Evolutionary conservation across 768 basidiomycete genomes (phyloP), one percentile per base, ranked within the genome.

Genomic region (Crassisporium funariophilum): DNA sequence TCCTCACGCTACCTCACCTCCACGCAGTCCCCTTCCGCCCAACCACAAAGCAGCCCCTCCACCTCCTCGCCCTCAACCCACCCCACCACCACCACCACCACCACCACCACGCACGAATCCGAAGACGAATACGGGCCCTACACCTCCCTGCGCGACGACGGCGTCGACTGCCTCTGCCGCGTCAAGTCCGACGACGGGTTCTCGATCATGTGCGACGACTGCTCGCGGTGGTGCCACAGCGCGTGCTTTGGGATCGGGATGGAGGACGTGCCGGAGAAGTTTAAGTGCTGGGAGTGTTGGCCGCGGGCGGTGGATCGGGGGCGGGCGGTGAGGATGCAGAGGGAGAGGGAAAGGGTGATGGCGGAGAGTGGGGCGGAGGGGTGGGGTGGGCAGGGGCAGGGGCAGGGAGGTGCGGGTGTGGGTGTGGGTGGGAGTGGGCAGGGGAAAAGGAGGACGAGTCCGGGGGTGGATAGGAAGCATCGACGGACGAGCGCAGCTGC

Each of bases 201-300:
- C 63, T 86, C 83, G 8, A 88, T 94, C 52, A 88, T 86, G 8
- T 95, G 92, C 68, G 92, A 94, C 63, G 62, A 71, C 39, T 95
- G 92, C 61, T 78, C 76, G 16, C 78, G 85, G 29, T 94, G 92
- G 91, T 86, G 85, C 55, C 92, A 95, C 67, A 83, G 80, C 5
- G 83, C 81, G 6, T 94, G 93, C 67, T 88, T 87, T 54, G 78
- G 72, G 37, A 83, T 88, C 51, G 67, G 72, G 10, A 67, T 76
- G 42, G 77, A 73, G 5, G 60, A 56, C 55, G 84, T 88, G 0
- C 86, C 88, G 1, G 89, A 92, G 37, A 79, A 84, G 46, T 93
- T 88, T 75, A 66, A 68, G 17, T 97, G 82, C 54, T 67, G 66
- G 41, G 76, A 77, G 29, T 57, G 70, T 45, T 80, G 66, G 54